phyloP scores from a whole-genome alignment of 768 basidiomycete genomes.

The Serendipita vermifera region DNA sequence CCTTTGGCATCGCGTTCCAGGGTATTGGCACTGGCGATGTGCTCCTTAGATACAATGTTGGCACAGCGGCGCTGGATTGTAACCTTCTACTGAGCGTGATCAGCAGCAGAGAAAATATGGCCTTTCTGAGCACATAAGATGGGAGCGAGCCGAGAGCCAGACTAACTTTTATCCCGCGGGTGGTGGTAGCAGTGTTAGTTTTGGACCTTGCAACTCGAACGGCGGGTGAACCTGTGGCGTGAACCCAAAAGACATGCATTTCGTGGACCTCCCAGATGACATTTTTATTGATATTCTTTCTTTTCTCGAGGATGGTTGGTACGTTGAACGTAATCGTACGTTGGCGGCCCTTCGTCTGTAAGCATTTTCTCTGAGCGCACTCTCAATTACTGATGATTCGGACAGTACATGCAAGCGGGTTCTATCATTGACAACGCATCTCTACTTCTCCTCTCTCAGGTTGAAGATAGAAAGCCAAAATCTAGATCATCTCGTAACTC shows the following conservation, averaged over 20 bases:
- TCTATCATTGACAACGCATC: neutral
- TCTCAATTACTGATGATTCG: neutral
- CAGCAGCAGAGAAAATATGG: no score
- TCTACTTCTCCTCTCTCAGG: neutral
- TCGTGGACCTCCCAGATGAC: constrained; percentile 11
- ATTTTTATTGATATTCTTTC: neutral
- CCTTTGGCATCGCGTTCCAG: constrained; percentile 34
- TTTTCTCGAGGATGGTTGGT: neutral
- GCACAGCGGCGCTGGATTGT: no score
- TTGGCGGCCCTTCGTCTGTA: neutral
- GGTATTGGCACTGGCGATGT: no score
- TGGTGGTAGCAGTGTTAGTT: no score
- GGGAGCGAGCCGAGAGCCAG: no score
- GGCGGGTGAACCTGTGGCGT: no score
- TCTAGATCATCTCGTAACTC: neutral
- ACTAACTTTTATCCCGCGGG: no score
- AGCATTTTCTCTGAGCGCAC: neutral
- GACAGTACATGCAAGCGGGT: neutral
- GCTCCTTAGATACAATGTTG: no score
- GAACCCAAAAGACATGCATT: no score
- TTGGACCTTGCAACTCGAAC: no score
- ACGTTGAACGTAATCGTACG: neutral
- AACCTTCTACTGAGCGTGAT: no score
- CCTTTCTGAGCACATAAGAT: no score
- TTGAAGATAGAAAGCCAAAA: neutral